Base-by-base conservation (phyloP, 441 rosid genomes). In the Codiaeum variegatum region DNA sequence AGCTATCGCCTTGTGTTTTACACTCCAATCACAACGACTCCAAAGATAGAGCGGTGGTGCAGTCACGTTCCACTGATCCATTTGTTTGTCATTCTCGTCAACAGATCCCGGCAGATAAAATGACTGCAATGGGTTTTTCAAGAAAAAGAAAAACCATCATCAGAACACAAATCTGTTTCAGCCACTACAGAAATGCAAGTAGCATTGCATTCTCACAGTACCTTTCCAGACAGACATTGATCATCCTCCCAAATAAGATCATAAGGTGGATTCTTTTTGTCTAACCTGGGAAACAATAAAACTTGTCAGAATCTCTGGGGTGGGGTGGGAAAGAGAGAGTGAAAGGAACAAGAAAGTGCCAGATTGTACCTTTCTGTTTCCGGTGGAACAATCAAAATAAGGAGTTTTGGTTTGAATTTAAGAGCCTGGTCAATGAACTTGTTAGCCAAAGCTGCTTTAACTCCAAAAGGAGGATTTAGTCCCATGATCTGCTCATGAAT, bases 391-490 rank as follows among this genome's bases (percentile, higher is more conserved):
- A 94, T 89, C 78, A 94, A 92, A 73, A 94, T 84, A 67, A 92
- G 82, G 65, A 92, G 90, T 81, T 94, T 94, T 46, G 99, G 99
- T 60, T 84, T 84, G 79, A 94, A 94, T 72, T 90, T 82, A 62
- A 94, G 97, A 75, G 97, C 97, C 83, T 88, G 87, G 21, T 86
- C 71, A 56, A 94, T 86, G 70, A 94, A 90, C 86, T 80, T 81
- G 85, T 94, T 90, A 28, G 97, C 98, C 80, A 83, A 85, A 76
- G 83, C 79, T 66, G 88, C 91, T 75, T 85, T 85, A 72, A 87
- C 80, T 69, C 99, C 99, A 80, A 94, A 94, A 49, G 99, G 99
- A 74, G 99, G 99, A 82, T 94, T 94, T 74, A 92, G 74, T 75
- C 99, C 98, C 97, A 92, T 88, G 75, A 94, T 87, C 99, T 94